Conservation (phyloP, 1,284 basidiomycete genomes). For the Ustilago sp. region DNA sequence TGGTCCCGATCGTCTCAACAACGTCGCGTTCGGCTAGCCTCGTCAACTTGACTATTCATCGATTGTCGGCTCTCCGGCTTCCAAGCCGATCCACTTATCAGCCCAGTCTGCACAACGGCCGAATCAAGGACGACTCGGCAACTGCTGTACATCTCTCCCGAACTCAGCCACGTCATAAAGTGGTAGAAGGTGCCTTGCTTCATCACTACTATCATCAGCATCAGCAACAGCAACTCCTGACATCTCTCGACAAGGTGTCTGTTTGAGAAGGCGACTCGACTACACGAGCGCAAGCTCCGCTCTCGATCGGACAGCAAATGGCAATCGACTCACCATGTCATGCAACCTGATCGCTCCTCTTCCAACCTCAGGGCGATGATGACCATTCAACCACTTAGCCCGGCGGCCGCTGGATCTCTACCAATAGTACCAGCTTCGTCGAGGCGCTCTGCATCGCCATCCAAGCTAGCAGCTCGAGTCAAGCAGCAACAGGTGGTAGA, state of each 20-base stretch:
- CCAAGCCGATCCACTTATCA: neutral
- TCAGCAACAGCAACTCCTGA: neutral
- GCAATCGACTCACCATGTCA: slow-evolving; percentile 36
- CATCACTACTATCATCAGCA: neutral
- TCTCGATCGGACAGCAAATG: slow-evolving; percentile 4
- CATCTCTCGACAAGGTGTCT: neutral
- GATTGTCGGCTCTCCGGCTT: neutral
- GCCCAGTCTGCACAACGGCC: neutral
- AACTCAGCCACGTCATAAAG: neutral
- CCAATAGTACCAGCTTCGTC: slow-evolving; percentile 12
- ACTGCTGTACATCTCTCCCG: neutral
- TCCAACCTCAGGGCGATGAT: slow-evolving; percentile 41
- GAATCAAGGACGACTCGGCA: neutral
- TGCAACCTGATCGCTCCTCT: slow-evolving; percentile 32
- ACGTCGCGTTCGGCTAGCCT: neutral
- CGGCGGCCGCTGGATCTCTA: slow-evolving; percentile 18
- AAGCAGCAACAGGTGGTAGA: slow-evolving; percentile 13
- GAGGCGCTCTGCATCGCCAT: slow-evolving; percentile 32
- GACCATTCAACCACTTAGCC: slow-evolving; percentile 39
- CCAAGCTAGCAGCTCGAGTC: slow-evolving; percentile 13
- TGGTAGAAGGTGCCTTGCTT: neutral
- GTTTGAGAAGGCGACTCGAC: neutral
- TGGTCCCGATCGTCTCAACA: neutral
- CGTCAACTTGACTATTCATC: neutral
- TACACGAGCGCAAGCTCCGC: neutral